Evolutionary conservation across 352 stramenopile genomes (phyloP), one percentile per base, ranked within the genome.

Genomic region (Pythium phragmitis): DNA sequence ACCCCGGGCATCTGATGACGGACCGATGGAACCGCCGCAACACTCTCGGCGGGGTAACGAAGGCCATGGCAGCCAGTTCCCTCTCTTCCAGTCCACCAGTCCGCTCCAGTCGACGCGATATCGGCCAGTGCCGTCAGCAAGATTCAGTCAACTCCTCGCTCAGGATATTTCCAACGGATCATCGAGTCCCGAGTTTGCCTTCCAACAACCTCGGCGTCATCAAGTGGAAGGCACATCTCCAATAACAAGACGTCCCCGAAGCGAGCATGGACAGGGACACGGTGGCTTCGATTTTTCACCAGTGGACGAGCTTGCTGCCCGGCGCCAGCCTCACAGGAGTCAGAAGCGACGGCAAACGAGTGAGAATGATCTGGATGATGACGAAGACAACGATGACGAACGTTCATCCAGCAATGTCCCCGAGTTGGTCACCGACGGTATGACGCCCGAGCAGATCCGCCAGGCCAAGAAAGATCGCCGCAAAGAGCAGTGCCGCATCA

Each of bases 401-500:
- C 34, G 26, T 16, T 23, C 39, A 12, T 52, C 37, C 19, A 52
- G 41, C 30, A 19, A 43, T 33, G 41, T 23, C 14, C 42, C 54
- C 1, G 41, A 60, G 30, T 51, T 45, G 37, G 52, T 60, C 54
- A 37, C 12, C 5, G 41, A 51, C 8, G 54, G 43, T 41, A 60
- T 60, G 54, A 52, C 54, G 13, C 28, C 54, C 1, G 47, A 57
- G 7, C 12, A 51, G 26, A 57, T 65, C 36, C 21, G 34, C 14
- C 3, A 34, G 1, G 34, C 50, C 28, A 87, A 85, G 65, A 80
- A 77, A 48, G 68, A 63, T 23, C 65, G 74, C 1, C 65, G 77
- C 9, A 87, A 84, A 60, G 77, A 87, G 59, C 78, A 87, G 42
- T 87, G 78, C 33, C 78, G 78, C 23, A 76, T 87, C 41, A 87